Base-by-base conservation (phyloP, 176 grass and related monocot species). In the Oryza longistaminata region DNA sequence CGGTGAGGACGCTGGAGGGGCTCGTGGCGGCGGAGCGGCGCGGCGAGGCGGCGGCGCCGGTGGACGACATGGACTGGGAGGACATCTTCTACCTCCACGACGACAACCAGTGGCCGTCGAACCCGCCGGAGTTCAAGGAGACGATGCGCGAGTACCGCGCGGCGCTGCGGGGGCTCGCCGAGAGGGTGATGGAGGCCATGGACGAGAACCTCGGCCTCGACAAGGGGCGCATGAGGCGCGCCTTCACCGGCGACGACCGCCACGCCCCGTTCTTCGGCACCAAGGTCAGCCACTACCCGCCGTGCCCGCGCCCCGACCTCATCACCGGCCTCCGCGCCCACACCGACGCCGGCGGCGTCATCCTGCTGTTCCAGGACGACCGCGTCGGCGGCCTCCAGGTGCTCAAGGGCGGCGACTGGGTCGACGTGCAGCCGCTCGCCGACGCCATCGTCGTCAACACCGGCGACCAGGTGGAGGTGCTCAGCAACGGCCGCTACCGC, bases 241-340 rank as follows among this genome's bases (percentile, higher is more conserved):
- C 87, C 61, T 94, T 94, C 87, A 85, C 90, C 34, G 29, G 9
- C 11, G 71, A 68, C 37, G 90, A 85, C 2, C 11, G 22, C 1
- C 78, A 86, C 49, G 78, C 44, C 2, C 85, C 92, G 0, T 85
- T 87, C 78, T 94, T 94, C 37, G 90, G 87, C 77, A 94, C 92
- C 81, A 94, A 94, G 81, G 89, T 94, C 14, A 91, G 87, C 87
- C 92, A 94, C 84, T 94, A 94, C 90, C 92, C 87, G n/a, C 87
- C 92, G 73, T 94, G 92, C 90, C 90, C 85, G 13, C 92, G 87
- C 0, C 85, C 77, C 19, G 92, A 94, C 87, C 81, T 94, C 44
- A 22, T 92, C 42, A 85, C 82, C 3, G 87, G 92, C 31, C 90
- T 94, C 10, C 90, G 90, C 92, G 87, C 87, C 7, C 92, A 94